These are phyloP conservation scores for Dendrocalamus sinicus DNA, from an alignment of 176 grass and related monocot species.

Conservation along the genomic window DNA sequence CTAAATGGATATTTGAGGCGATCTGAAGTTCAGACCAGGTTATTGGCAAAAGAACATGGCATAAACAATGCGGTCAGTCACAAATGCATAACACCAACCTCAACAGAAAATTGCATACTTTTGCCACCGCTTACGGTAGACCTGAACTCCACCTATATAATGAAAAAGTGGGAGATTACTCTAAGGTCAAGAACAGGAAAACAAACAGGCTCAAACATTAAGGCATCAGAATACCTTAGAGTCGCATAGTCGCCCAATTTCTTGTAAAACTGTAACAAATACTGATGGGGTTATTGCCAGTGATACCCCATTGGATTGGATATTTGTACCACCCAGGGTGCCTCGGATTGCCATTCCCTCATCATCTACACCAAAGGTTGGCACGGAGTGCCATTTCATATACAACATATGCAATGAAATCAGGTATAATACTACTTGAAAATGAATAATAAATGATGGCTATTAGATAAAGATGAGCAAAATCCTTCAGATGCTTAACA, in stretches of 20 bases:
- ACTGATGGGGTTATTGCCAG: conserved; percentile 53
- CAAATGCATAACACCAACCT: conserved; percentile 61
- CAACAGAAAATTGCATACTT: conserved; percentile 75
- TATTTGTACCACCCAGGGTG: conserved; percentile 53
- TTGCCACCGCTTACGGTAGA: conserved; percentile 61
- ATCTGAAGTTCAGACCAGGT: neutral
- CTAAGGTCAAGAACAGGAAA: neutral
- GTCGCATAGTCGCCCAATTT: conserved; percentile 76
- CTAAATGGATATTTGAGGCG: conserved; percentile 7
- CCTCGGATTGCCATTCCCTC: conserved; percentile 43
- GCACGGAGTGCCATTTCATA: neutral
- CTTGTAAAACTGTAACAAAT: conserved; percentile 74
- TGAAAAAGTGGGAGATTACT: conserved; percentile 24
- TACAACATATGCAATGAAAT: conserved; percentile 17
- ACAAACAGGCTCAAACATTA: conserved; percentile 32
- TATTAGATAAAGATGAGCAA: neutral
- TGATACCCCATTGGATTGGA: conserved; percentile 54
- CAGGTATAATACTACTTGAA: conserved; percentile 18
- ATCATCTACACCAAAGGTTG: conserved; percentile 67
- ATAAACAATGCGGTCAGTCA: conserved; percentile 1
- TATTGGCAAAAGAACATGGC: conserved; percentile 6
- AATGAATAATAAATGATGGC: conserved; percentile 2
- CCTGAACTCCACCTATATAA: conserved; percentile 82
- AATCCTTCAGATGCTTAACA: conserved; percentile 26
- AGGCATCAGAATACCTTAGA: conserved; percentile 58